These are phyloP conservation scores for Colletotrichum noveboracense DNA, from an alignment of 2,329 filamentous ascomycete species.

Conservation along the genomic window DNA sequence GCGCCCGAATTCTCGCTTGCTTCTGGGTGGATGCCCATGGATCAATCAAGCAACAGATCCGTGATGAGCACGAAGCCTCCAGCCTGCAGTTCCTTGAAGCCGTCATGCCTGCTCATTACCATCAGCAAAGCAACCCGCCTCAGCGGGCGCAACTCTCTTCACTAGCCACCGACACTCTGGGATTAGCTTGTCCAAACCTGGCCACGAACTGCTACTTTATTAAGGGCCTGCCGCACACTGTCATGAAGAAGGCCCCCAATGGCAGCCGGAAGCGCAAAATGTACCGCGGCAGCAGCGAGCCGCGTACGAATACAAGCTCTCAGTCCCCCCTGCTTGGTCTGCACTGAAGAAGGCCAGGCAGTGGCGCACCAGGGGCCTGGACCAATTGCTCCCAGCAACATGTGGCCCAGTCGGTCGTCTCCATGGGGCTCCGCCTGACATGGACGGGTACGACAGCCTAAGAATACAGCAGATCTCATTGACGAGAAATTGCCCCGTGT, in stretches of 20 bases:
- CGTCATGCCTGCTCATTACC: not conserved
- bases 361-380: not conserved
- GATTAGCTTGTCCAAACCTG: slow-evolving; percentile 8
- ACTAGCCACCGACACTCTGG: not conserved
- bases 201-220: not conserved
- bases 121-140: not conserved
- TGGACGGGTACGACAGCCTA: slow-evolving; percentile 12
- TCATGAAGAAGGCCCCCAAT: not conserved
- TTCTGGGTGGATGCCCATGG: not conserved
- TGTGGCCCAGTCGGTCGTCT: not conserved
- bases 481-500: not conserved
- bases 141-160: slow-evolving; percentile 2
- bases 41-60: slow-evolving; percentile 21
- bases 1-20: slow-evolving; percentile 16
- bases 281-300: not conserved
- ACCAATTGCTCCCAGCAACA: not conserved
- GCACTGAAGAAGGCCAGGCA: not conserved
- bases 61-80: slow-evolving; percentile 8
- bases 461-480: not conserved
- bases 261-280: slow-evolving; percentile 8
- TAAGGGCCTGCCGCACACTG: not conserved
- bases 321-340: not conserved
- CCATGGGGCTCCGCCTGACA: not conserved
- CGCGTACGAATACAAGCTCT: not conserved
- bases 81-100: not conserved